Percentiles rank a stretch among this genome's conserved stretches.
Conservation (phyloP, 345 rosid genomes). For the Geranium brycei region DNA sequence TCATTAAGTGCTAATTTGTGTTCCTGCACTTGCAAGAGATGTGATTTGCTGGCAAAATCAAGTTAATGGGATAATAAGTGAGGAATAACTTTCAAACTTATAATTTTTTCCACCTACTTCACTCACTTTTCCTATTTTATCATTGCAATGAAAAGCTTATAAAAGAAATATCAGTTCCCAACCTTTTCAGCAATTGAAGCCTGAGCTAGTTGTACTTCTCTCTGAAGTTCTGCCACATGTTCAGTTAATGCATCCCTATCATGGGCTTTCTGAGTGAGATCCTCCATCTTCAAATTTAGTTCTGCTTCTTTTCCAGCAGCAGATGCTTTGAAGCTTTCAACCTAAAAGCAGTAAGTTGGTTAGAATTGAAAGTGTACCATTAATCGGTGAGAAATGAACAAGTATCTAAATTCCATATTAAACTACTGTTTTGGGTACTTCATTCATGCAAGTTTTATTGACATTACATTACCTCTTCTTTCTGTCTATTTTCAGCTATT, state of each 20-base stretch:
- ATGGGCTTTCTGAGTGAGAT: constrained; percentile 20
- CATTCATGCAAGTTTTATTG: neutral
- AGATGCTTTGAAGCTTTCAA: constrained; percentile 23
- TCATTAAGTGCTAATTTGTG: no score
- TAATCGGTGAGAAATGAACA: constrained; percentile 2
- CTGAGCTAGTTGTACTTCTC: constrained; percentile 37
- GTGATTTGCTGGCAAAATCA: no score
- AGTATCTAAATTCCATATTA: neutral
- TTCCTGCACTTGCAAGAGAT: no score
- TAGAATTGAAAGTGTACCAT: neutral
- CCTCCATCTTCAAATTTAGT: constrained; percentile 31
- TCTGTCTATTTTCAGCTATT: constrained; percentile 24
- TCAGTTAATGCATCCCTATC: constrained; percentile 33
- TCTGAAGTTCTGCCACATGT: constrained; percentile 39
- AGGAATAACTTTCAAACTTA: neutral
- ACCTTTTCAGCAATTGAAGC: constrained; percentile 36
- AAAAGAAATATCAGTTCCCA: neutral
- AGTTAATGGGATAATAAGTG: no score
- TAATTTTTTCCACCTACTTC: neutral
- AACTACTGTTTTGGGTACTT: neutral
- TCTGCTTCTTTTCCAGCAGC: constrained; percentile 29
- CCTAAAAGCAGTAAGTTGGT: constrained; percentile 15
- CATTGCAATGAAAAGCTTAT: neutral
- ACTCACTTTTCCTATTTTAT: neutral
- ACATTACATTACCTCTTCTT: constrained; percentile 36